phyloP scores from a whole-genome alignment of 495 filamentous ascomycete genomes.

The Bathelium albidoporum region DNA sequence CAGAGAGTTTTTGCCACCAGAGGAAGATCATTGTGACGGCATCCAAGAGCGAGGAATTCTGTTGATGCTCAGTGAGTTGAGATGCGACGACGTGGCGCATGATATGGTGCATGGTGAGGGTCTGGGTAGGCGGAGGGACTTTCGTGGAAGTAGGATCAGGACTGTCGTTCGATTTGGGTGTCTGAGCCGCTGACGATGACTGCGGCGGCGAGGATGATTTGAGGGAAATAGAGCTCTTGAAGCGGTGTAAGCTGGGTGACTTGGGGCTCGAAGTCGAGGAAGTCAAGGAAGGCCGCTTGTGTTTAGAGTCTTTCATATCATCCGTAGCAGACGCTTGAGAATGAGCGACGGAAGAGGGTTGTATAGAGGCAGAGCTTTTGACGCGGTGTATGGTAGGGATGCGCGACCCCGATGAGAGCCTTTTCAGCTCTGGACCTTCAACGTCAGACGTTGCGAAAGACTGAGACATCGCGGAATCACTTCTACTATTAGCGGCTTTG shows the following conservation, averaged over 20 bases:
- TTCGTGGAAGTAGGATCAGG: no score
- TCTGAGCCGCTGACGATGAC: no score
- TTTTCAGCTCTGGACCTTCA: neutral
- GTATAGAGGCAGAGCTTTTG: neutral
- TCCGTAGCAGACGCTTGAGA: neutral
- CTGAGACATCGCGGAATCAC: neutral
- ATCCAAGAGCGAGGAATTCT: neutral
- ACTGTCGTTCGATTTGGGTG: no score
- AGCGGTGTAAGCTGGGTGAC: neutral
- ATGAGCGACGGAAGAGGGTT: neutral
- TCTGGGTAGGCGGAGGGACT: no score
- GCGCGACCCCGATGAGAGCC: neutral
- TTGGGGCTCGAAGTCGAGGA: slow-evolving; percentile 2
- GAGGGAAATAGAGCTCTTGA: no score
- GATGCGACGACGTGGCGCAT: neutral
- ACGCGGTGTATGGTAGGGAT: neutral
- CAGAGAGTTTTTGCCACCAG: neutral
- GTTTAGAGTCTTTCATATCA: neutral
- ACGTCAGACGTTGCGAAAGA: neutral
- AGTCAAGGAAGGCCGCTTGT: neutral
- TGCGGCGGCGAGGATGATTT: no score
- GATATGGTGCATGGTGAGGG: neutral
- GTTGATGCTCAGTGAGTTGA: neutral
- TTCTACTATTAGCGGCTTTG: neutral
- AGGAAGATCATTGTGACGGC: neutral